These are phyloP conservation scores for Malus sylvestris DNA, from an alignment of 306 rosid genomes.

Conservation along the genomic window DNA sequence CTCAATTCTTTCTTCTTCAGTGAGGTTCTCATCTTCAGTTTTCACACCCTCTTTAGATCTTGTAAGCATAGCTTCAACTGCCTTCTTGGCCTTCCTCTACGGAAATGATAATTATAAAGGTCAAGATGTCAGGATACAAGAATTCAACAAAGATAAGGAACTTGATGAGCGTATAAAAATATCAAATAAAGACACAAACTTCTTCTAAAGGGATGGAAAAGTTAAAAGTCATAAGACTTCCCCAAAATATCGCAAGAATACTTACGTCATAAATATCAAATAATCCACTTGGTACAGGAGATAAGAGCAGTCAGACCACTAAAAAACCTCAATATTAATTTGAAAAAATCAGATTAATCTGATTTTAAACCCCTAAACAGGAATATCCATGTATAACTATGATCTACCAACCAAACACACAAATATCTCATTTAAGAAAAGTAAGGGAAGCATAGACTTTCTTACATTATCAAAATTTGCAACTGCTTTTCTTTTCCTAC, in stretches of 20 bases:
- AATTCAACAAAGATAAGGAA: not conserved
- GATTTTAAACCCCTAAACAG: not conserved
- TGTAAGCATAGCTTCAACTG: slow-evolving; percentile 89
- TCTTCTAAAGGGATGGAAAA: not conserved
- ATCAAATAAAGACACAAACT: not conserved
- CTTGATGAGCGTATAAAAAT: not conserved
- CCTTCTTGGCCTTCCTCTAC: slow-evolving; percentile 79
- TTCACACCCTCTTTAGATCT: slow-evolving; percentile 67
- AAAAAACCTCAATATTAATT: not conserved
- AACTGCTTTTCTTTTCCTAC: slow-evolving; percentile 64
- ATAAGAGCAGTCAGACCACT: not conserved
- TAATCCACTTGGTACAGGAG: not conserved
- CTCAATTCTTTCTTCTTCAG: slow-evolving; percentile 57
- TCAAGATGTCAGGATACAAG: not conserved
- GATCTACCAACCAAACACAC: not conserved
- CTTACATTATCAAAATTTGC: slow-evolving; percentile 59
- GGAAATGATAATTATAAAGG: not conserved
- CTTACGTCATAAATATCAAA: too few relatives aligned
- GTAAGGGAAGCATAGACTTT: not conserved
- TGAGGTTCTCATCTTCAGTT: slow-evolving; percentile 49
- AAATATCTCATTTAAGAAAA: not conserved
- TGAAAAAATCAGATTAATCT: not conserved
- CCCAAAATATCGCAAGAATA: not conserved
- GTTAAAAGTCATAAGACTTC: not conserved
- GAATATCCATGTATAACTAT: not conserved